phyloP scores from a whole-genome alignment of 2,329 filamentous ascomycete genomes.

The Ascochyta clinopodiicola region DNA sequence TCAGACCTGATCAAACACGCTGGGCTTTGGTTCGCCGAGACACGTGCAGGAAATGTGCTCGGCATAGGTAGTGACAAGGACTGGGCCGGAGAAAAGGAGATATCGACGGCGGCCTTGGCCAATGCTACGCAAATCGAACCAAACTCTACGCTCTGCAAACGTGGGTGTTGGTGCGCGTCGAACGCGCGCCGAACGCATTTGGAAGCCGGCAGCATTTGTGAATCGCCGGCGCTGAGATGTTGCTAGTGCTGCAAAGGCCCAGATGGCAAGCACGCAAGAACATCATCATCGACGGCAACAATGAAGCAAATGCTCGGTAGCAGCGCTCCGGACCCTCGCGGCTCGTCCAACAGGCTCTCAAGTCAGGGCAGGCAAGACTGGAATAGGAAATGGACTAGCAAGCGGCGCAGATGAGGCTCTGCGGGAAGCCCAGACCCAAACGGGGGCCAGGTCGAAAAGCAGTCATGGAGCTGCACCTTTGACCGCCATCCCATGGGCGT shows the following conservation, averaged over 20 bases:
- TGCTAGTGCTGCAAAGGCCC: background rate
- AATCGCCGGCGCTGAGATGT: background rate
- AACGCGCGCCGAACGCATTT: background rate
- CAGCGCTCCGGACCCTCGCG: constrained; percentile 5
- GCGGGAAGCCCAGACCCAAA: constrained; percentile 19
- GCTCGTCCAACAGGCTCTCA: background rate
- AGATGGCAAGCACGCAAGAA: background rate
- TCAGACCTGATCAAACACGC: background rate
- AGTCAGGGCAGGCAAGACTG: background rate
- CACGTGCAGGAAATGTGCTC: background rate
- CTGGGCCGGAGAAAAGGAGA: background rate
- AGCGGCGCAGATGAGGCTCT: constrained; percentile 20
- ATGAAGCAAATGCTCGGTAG: background rate
- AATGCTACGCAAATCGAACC: background rate
- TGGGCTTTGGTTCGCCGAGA: background rate
- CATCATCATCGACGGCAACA: background rate
- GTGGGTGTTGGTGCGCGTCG: background rate
- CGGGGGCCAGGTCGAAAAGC: background rate
- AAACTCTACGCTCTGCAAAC: background rate
- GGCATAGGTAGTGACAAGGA: background rate
- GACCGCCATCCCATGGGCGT: background rate
- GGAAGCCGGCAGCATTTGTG: background rate
- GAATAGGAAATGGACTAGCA: constrained; percentile 19
- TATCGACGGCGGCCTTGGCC: background rate
- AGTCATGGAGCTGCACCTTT: background rate